phyloP scores from a whole-genome alignment of 2,329 filamentous ascomycete genomes.

The Lizonia empirigonia region DNA sequence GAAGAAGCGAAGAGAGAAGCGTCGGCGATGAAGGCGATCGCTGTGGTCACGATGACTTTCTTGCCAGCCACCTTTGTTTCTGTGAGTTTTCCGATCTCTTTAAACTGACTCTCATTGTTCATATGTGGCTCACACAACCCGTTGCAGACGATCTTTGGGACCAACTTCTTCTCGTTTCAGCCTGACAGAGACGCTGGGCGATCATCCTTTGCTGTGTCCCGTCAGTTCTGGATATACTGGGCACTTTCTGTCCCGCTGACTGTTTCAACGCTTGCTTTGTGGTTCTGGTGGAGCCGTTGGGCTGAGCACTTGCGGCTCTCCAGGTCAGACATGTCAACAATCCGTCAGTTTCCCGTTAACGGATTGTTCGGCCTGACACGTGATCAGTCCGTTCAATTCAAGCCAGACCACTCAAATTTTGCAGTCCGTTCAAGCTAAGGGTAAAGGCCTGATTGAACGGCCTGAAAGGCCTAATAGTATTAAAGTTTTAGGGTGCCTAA shows the following conservation, averaged over 20 bases:
- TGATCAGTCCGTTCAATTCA: too few relatives aligned
- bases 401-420: too few relatives aligned
- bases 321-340: too few relatives aligned
- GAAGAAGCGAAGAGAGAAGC: conserved; percentile 27
- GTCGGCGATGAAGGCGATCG: conserved; percentile 30
- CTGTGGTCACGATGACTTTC: conserved; percentile 30
- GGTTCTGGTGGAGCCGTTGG: conserved; percentile 24
- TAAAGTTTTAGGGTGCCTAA: too few relatives aligned
- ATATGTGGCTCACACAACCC: too few relatives aligned
- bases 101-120: too few relatives aligned
- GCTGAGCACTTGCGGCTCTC: conserved; percentile 6
- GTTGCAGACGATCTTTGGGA: background rate
- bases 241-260: conserved; percentile 21
- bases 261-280: conserved; percentile 21
- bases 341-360: too few relatives aligned
- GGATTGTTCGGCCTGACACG: too few relatives aligned
- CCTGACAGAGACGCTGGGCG: background rate
- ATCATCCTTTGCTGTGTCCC: conserved; percentile 8
- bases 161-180: background rate
- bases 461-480: too few relatives aligned
- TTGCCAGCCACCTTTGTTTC: conserved; percentile 14
- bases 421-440: too few relatives aligned
- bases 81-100: background rate
- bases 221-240: conserved; percentile 27
- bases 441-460: too few relatives aligned